phyloP scores from a whole-genome alignment of 2,329 filamentous ascomycete species.

The Leptographium flavum region DNA sequence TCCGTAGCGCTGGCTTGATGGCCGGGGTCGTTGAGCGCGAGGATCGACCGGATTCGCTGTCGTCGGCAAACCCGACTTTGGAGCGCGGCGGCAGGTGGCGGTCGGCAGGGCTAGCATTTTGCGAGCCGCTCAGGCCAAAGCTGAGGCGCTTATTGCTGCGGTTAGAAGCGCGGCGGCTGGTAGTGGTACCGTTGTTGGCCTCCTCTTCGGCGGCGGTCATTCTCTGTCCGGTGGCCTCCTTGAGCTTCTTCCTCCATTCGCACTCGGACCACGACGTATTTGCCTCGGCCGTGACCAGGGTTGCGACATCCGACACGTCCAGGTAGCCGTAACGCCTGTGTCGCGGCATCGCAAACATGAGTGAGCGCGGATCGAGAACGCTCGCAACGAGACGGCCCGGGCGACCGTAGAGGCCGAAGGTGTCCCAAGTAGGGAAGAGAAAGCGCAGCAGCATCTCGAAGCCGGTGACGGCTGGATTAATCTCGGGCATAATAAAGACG shows the following conservation, averaged over 20 bases:
- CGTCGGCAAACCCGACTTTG: constrained; percentile 44
- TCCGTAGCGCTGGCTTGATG: constrained; percentile 24
- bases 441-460: constrained; percentile 93
- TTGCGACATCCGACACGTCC: constrained; percentile 72
- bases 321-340: constrained; percentile 80
- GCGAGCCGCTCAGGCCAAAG: constrained; percentile 23
- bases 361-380: constrained; percentile 67
- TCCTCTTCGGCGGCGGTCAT: constrained; percentile 52
- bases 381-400: constrained; percentile 79
- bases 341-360: constrained; percentile 98
- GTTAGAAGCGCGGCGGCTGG: constrained; percentile 39
- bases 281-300: constrained; percentile 63
- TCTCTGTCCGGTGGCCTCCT: constrained; percentile 69
- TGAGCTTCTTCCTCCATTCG: constrained; percentile 80
- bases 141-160: constrained; percentile 43
- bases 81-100: constrained; percentile 16
- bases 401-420: constrained; percentile 80
- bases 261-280: constrained; percentile 68
- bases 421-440: constrained; percentile 87
- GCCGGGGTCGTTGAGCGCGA: constrained; percentile 37
- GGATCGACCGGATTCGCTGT: constrained; percentile 29
- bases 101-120: constrained; percentile 8
- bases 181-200: constrained; percentile 19
- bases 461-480: constrained; percentile 77
- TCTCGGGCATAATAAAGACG: constrained; percentile 95